These are phyloP conservation scores for Eryngium alpinum DNA, from an alignment of 140 eudicot genomes.

Conservation along the genomic window DNA sequence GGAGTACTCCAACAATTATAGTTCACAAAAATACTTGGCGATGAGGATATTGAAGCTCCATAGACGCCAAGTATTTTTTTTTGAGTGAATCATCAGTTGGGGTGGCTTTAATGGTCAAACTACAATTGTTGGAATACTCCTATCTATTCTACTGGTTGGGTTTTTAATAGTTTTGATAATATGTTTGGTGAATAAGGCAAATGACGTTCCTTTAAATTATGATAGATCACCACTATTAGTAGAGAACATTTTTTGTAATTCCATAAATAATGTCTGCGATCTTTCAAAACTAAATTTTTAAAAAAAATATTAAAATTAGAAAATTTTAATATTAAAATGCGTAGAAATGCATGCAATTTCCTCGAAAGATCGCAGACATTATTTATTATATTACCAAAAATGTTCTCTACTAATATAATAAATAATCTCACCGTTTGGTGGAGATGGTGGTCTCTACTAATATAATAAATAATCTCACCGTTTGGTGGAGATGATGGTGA, in stretches of 20 bases:
- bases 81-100: neutral
- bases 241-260: neutral
- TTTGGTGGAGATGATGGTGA: neutral
- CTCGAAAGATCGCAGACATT: neutral
- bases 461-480: conserved; percentile 2
- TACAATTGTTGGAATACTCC: neutral
- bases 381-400: neutral
- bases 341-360: neutral
- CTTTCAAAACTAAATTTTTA: neutral
- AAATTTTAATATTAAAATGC: no score
- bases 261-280: neutral
- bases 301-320: neutral
- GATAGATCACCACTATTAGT: conserved; percentile 2
- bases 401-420: neutral
- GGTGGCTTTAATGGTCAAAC: neutral
- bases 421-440: conserved; percentile 10
- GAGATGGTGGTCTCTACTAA: neutral
- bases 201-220: neutral
- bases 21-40: no score
- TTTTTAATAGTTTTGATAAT: neutral
- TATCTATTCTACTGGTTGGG: neutral
- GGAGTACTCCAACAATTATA: no score
- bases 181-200: neutral
- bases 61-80: no score
- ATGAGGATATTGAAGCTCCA: no score